Conservation (phyloP, 2,329 filamentous ascomycete genomes). For the Drechslera avenae region DNA sequence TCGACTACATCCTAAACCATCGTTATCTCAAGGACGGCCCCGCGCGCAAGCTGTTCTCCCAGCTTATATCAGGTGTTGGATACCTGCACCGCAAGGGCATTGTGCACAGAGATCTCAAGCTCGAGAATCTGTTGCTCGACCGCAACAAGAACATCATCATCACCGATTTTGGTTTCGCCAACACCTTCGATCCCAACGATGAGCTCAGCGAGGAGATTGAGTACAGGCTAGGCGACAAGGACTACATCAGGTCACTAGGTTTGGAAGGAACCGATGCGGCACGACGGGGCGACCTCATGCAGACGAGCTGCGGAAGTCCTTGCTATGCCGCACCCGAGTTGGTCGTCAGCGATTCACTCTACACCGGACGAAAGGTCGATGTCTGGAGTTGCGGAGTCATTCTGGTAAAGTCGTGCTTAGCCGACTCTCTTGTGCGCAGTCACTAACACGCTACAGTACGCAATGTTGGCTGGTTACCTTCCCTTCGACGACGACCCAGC, state of each 20-base stretch:
- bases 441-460: constrained; percentile 68
- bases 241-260: constrained; percentile 85
- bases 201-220: constrained; percentile 91
- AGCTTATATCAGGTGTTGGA: constrained; percentile 93
- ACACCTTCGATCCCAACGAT: constrained; percentile 90
- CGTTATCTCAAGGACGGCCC: constrained; percentile 94
- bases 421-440: not conserved
- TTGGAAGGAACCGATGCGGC: constrained; percentile 80
- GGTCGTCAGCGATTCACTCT: constrained; percentile 95
- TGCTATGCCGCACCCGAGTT: constrained; percentile 97
- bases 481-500: constrained; percentile 98
- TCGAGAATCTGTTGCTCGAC: constrained; percentile 93
- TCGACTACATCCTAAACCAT: constrained; percentile 97
- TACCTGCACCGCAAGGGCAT: constrained; percentile 99
- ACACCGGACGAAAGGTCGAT: constrained; percentile 96
- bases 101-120: constrained; percentile 93
- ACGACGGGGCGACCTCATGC: constrained; percentile 93
- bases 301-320: constrained; percentile 96
- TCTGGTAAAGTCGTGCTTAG: constrained; percentile 68
- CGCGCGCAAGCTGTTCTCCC: constrained; percentile 88
- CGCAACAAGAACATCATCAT: constrained; percentile 99
- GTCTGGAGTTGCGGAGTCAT: constrained; percentile 99
- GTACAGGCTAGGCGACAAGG: constrained; percentile 81
- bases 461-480: constrained; percentile 96
- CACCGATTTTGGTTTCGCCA: constrained; percentile 98